Percentiles rank a stretch among this genome's conserved stretches.
Evolutionary conservation across 2,329 filamentous ascomycete genomes (phyloP).

Genomic region (Penicillium sp.): DNA sequence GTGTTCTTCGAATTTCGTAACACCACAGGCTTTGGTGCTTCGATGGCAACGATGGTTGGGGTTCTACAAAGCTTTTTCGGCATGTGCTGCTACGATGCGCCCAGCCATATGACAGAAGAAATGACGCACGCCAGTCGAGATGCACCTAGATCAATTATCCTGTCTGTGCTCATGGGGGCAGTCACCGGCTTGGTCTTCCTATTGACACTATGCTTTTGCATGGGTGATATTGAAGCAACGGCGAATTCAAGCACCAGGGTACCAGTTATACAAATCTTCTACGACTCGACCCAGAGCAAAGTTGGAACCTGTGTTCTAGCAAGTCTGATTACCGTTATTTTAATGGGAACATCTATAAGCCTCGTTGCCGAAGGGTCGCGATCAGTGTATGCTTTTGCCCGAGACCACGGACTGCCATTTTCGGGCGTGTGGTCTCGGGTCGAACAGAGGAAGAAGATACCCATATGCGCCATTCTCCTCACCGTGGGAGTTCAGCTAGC

Average conservation of each 20-base stretch:
- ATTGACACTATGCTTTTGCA: constrained; percentile 52
- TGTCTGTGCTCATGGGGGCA: constrained; percentile 47
- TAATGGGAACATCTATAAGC: constrained; percentile 43
- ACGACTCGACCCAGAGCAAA: constrained; percentile 46
- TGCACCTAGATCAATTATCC: constrained; percentile 34
- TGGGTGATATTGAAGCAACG: constrained; percentile 50
- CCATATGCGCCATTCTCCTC: constrained; percentile 4
- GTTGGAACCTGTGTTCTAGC: constrained; percentile 45
- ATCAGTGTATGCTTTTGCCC: constrained; percentile 39
- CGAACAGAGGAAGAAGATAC: constrained; percentile 6
- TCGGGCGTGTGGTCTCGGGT: constrained; percentile 5
- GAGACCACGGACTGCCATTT: constrained; percentile 18
- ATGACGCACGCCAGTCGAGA: constrained; percentile 33
- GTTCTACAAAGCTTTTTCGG: constrained; percentile 55
- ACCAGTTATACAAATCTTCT: constrained; percentile 55
- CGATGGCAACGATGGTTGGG: constrained; percentile 53
- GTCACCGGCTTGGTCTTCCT: constrained; percentile 52
- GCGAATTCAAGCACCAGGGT: constrained; percentile 50
- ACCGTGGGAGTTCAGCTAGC: constrained; percentile 6
- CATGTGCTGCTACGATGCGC: constrained; percentile 52
- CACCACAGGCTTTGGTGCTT: constrained; percentile 51
- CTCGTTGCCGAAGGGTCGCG: constrained; percentile 47
- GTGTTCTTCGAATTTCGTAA: constrained; percentile 58
- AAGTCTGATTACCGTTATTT: constrained; percentile 48
- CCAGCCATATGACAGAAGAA: constrained; percentile 56